Conservation (phyloP, 306 rosid genomes). For the Chamaecrista fasciculata region DNA sequence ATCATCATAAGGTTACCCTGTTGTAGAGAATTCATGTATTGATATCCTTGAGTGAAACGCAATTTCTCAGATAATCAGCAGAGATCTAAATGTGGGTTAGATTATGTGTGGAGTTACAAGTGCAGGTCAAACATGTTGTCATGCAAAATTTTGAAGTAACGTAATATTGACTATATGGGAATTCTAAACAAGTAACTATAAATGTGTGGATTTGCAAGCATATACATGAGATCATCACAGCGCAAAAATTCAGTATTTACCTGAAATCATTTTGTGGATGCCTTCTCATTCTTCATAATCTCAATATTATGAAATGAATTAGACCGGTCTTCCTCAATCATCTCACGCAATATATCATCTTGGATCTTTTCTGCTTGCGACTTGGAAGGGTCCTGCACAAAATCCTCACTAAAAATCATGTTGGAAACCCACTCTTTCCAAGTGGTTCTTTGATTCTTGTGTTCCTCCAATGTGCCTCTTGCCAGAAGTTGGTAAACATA, state of each 20-base stretch:
- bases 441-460: slow-evolving; percentile 76
- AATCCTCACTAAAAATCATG: slow-evolving; percentile 91
- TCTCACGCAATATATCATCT: slow-evolving; percentile 80
- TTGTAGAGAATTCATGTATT: neutral
- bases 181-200: neutral
- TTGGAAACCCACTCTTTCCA: slow-evolving; percentile 98
- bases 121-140: neutral
- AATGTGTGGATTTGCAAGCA: neutral
- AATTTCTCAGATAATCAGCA: neutral
- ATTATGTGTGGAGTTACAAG: neutral
- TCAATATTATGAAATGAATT: slow-evolving; percentile 84
- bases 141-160: neutral
- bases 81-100: neutral
- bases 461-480: slow-evolving; percentile 82
- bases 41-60: neutral
- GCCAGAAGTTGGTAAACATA: slow-evolving; percentile 90
- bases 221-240: neutral
- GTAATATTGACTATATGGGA: neutral
- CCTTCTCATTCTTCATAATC: slow-evolving; percentile 95
- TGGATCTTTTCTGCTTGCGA: slow-evolving; percentile 94
- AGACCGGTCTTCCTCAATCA: slow-evolving; percentile 74
- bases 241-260: slow-evolving; percentile 23
- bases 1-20: neutral
- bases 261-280: slow-evolving; percentile 74
- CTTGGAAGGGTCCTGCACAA: slow-evolving; percentile 87